These are phyloP conservation scores for Beauveria sp. DNA, from an alignment of 2,329 filamentous ascomycete genomes.

Conservation along the genomic window DNA sequence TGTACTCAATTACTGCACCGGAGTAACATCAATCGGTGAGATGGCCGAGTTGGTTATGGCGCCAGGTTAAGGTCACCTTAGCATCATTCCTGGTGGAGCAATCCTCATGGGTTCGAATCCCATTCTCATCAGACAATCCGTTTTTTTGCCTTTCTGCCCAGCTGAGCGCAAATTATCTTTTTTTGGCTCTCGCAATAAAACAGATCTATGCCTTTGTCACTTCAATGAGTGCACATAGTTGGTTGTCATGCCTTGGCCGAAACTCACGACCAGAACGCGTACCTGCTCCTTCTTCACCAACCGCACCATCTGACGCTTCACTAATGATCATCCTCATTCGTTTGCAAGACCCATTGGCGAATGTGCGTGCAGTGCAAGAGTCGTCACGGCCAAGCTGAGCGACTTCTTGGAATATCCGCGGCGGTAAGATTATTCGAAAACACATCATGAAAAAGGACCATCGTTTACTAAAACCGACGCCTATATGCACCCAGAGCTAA, in stretches of 20 bases:
- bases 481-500: neutral
- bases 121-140: conserved; percentile 3
- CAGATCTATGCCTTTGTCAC: too few relatives aligned
- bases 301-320: too few relatives aligned
- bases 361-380: too few relatives aligned
- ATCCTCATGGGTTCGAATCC: conserved; percentile 12
- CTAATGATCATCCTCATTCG: too few relatives aligned
- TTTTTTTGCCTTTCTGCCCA: neutral
- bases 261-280: too few relatives aligned
- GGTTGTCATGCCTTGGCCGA: too few relatives aligned
- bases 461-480: neutral
- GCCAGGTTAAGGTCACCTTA: conserved; percentile 12
- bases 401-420: too few relatives aligned
- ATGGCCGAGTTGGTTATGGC: conserved; percentile 12
- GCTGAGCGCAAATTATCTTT: neutral
- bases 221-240: too few relatives aligned
- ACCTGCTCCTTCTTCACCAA: too few relatives aligned
- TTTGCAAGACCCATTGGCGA: too few relatives aligned
- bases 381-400: too few relatives aligned
- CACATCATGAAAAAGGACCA: too few relatives aligned
- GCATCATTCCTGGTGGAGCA: conserved; percentile 10
- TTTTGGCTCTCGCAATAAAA: neutral
- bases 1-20: neutral
- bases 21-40: neutral
- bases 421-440: neutral